Percentiles rank a stretch among this genome's conserved stretches.
Conservation (phyloP, 2,329 filamentous ascomycete species). For the Clathrospora elynae region DNA sequence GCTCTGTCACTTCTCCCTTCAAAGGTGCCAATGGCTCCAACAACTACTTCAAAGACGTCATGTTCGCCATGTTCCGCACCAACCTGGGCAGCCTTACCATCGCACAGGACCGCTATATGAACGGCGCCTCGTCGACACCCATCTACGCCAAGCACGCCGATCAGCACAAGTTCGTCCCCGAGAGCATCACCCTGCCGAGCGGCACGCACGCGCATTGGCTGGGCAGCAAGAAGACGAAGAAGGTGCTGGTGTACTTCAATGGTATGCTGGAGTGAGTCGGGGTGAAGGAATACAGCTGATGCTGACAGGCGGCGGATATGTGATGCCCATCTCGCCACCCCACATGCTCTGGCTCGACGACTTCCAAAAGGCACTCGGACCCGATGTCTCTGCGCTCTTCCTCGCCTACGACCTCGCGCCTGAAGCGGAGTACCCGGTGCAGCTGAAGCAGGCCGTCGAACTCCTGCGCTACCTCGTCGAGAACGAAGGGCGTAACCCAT, state of each 20-base stretch:
- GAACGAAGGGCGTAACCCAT: conserved; percentile 42
- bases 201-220: conserved; percentile 57
- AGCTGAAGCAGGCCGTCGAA: conserved; percentile 55
- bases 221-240: conserved; percentile 46
- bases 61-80: conserved; percentile 38
- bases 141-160: conserved; percentile 46
- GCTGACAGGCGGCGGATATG: conserved; percentile 61
- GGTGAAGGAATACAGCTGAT: conserved; percentile 7
- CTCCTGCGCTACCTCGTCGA: conserved; percentile 53
- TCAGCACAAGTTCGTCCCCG: conserved; percentile 44
- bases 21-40: conserved; percentile 43
- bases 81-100: conserved; percentile 38
- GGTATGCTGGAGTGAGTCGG: conserved; percentile 34
- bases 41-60: conserved; percentile 47
- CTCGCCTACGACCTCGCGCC: conserved; percentile 65
- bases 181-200: conserved; percentile 47
- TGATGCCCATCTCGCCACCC: conserved; percentile 52
- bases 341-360: conserved; percentile 58
- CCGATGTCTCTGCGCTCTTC: conserved; percentile 57
- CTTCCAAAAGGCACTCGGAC: conserved; percentile 53
- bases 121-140: conserved; percentile 32
- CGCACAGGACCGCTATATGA: conserved; percentile 44
- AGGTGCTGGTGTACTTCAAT: conserved; percentile 55
- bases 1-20: conserved; percentile 45
- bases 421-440: conserved; percentile 53